A percentile compares a stretch with the other conserved stretches of the same genome.
Evolutionary conservation across 1,284 basidiomycete genomes (phyloP).

Genomic region (Ustilago loliicola): DNA sequence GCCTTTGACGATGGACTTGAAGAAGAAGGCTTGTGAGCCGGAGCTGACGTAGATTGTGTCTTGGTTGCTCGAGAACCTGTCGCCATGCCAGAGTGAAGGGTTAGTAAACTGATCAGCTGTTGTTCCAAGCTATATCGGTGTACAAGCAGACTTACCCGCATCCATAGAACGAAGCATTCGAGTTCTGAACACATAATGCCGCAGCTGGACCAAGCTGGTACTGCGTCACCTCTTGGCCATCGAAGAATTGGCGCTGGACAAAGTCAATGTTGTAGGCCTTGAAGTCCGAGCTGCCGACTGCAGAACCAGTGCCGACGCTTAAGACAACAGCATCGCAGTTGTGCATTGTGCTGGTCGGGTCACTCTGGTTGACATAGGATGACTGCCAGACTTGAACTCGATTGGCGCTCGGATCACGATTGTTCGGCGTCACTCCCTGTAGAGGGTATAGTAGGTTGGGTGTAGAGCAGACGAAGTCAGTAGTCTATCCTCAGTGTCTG

Average conservation of each 20-base stretch:
- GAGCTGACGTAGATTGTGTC: slow-evolving; percentile 37
- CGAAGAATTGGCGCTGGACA: slow-evolving; percentile 23
- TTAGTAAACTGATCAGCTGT: background rate
- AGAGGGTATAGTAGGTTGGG: too few species aligned
- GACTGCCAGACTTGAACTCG: slow-evolving; percentile 43
- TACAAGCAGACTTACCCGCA: slow-evolving; percentile 13
- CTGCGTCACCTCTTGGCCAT: slow-evolving; percentile 25
- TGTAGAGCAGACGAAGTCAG: background rate
- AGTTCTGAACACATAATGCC: slow-evolving; percentile 27
- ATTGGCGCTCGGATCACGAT: slow-evolving; percentile 10
- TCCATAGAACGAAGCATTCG: slow-evolving; percentile 39
- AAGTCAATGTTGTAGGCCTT: slow-evolving; percentile 53
- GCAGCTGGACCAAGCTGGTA: slow-evolving; percentile 42
- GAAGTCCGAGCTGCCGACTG: slow-evolving; percentile 24
- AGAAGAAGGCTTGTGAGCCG: slow-evolving; percentile 29
- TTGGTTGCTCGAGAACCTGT: slow-evolving; percentile 34
- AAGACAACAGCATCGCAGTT: slow-evolving; percentile 46
- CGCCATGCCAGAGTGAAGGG: background rate
- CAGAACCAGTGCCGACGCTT: slow-evolving; percentile 20
- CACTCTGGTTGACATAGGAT: slow-evolving; percentile 41
- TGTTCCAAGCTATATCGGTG: background rate
- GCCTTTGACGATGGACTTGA: slow-evolving; percentile 22
- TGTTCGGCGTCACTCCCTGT: slow-evolving; percentile 25
- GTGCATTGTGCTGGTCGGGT: slow-evolving; percentile 3
- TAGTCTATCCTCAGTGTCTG: background rate